Evolutionary conservation across 768 basidiomycete genomes (phyloP).

Genomic region (Lactarius tabidus): DNA sequence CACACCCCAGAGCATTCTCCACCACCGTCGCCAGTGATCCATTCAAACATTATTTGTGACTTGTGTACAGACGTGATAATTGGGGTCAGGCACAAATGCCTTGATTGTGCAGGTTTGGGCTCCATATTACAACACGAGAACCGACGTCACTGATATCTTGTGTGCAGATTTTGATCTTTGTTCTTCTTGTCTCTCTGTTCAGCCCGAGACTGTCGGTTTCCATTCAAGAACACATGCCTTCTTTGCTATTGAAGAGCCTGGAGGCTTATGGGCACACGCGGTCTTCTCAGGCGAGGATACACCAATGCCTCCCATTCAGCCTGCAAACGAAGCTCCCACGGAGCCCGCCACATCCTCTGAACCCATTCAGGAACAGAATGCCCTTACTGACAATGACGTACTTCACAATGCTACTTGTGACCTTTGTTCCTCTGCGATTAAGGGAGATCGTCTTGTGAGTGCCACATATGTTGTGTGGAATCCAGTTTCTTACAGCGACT

Average conservation of each 20-base stretch:
- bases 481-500: background rate
- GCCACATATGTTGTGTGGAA: background rate
- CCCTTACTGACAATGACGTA: constrained; percentile 28
- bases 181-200: constrained; percentile 44
- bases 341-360: background rate
- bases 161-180: constrained; percentile 69
- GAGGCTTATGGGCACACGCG: constrained; percentile 60
- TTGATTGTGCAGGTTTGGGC: constrained; percentile 61
- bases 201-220: constrained; percentile 32
- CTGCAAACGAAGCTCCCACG: background rate
- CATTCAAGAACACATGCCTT: constrained; percentile 51
- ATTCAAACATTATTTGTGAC: constrained; percentile 63
- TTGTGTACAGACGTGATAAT: constrained; percentile 51
- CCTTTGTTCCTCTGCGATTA: constrained; percentile 67
- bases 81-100: constrained; percentile 75
- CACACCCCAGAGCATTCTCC: background rate
- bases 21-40: constrained; percentile 34
- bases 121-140: background rate
- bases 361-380: background rate
- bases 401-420: constrained; percentile 69
- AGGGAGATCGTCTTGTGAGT: constrained; percentile 70
- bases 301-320: background rate
- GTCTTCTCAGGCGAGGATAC: constrained; percentile 44
- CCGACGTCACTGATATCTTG: background rate
- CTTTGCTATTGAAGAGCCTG: constrained; percentile 62